Evolutionary conservation across 306 rosid species (phyloP).

Genomic region (Cyamopsis tetragonoloba): DNA sequence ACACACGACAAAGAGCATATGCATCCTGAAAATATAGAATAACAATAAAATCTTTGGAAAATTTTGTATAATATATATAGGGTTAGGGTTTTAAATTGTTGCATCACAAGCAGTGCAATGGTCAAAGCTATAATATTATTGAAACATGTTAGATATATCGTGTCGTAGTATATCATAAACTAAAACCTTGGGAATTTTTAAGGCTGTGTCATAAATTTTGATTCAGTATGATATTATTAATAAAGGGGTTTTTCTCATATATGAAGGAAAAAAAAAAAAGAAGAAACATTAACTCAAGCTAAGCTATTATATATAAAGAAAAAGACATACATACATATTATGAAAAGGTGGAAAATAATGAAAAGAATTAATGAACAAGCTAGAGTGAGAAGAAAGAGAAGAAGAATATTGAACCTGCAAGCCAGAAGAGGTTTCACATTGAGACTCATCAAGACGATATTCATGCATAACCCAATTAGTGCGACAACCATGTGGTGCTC

Average conservation of each 20-base stretch:
- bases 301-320: neutral
- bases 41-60: no score
- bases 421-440: slow-evolving; percentile 59
- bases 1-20: slow-evolving; percentile 81
- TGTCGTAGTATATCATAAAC: no score
- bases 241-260: neutral
- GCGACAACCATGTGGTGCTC: slow-evolving; percentile 93
- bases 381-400: neutral
- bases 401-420: slow-evolving; percentile 51
- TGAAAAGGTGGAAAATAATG: neutral
- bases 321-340: neutral
- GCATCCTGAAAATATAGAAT: slow-evolving; percentile 59
- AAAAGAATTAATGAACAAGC: neutral
- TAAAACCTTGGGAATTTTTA: no score
- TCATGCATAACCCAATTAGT: slow-evolving; percentile 96
- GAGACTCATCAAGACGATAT: slow-evolving; percentile 81
- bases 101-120: no score
- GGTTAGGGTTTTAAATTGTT: no score
- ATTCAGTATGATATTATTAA: no score
- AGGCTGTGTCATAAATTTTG: no score
- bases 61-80: no score
- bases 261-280: neutral
- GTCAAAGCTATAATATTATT: no score
- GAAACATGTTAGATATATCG: no score
- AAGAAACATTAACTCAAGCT: neutral